A percentile compares a stretch with the other conserved stretches of the same genome.
phyloP scores from a whole-genome alignment of 2,329 filamentous ascomycete genomes.

The Aspergillus sojae region DNA sequence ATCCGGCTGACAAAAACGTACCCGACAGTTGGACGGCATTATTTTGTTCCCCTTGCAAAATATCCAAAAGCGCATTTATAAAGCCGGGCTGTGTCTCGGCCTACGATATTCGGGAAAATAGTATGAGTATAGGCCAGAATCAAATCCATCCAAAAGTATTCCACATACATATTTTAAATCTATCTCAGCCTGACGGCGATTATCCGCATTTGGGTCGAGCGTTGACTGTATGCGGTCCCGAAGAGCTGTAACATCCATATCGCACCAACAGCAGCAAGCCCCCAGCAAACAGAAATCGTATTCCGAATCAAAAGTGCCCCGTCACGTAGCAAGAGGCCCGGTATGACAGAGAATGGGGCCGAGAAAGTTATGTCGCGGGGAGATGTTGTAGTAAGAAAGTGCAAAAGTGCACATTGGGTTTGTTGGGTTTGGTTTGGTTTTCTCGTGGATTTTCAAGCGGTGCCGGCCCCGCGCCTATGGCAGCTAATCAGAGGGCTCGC shows the following conservation, averaged over 20 bases:
- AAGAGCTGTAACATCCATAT: conserved; percentile 64
- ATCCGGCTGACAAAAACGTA: conserved; percentile 53
- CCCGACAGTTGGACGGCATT: conserved; percentile 82
- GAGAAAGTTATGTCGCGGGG: conserved; percentile 14
- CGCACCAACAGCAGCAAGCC: conserved; percentile 35
- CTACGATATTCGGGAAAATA: conserved; percentile 49
- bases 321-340: conserved; percentile 23
- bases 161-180: conserved; percentile 64
- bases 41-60: conserved; percentile 86
- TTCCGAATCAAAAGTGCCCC: conserved; percentile 27
- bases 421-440: conserved; percentile 25
- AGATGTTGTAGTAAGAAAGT: conserved; percentile 15
- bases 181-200: conserved; percentile 63
- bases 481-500: conserved; percentile 28
- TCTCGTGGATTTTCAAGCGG: conserved; percentile 30
- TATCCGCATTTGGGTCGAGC: conserved; percentile 64
- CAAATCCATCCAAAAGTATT: conserved; percentile 15
- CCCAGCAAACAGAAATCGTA: conserved; percentile 35
- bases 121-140: conserved; percentile 6
- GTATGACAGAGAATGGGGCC: conserved; percentile 3
- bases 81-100: conserved; percentile 90
- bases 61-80: conserved; percentile 84
- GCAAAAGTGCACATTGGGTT: conserved; percentile 24
- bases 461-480: conserved; percentile 29
- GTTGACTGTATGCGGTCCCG: conserved; percentile 67